Conservation (phyloP, 1,284 basidiomycete species). For the Puccinia horiana region DNA sequence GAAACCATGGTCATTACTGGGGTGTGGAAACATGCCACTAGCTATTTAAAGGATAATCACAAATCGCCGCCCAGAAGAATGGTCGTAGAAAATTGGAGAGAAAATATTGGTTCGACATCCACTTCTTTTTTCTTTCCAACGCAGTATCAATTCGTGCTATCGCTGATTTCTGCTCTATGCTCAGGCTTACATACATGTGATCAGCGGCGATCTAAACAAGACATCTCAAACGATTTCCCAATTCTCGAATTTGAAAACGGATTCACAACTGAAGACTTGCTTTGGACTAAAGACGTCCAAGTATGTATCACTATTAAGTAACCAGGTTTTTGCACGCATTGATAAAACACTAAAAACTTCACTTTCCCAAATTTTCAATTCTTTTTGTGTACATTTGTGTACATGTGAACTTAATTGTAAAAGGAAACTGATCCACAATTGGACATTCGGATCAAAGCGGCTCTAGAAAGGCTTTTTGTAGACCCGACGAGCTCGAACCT, state of each 20-base stretch:
- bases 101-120: conserved; percentile 29
- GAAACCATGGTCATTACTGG: conserved; percentile 44
- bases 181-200: conserved; percentile 43
- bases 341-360: background rate
- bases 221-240: conserved; percentile 22
- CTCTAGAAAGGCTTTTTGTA: conserved; percentile 7
- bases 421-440: conserved; percentile 37
- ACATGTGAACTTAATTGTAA: background rate
- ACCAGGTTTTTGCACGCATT: background rate
- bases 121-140: background rate
- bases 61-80: background rate
- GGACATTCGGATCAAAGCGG: conserved; percentile 19
- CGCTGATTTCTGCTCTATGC: background rate
- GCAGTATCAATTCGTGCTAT: background rate
- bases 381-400: background rate
- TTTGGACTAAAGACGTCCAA: conserved; percentile 33
- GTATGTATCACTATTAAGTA: background rate
- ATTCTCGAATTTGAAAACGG: conserved; percentile 29
- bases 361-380: background rate
- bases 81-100: conserved; percentile 36
- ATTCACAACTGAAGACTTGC: conserved; percentile 21
- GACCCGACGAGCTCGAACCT: background rate
- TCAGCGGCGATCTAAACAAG: conserved; percentile 3
- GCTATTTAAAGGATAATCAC: background rate
- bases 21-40: conserved; percentile 5